These are phyloP conservation scores for Daldinia childiae DNA, from an alignment of 495 filamentous ascomycete species.

Conservation along the genomic window DNA sequence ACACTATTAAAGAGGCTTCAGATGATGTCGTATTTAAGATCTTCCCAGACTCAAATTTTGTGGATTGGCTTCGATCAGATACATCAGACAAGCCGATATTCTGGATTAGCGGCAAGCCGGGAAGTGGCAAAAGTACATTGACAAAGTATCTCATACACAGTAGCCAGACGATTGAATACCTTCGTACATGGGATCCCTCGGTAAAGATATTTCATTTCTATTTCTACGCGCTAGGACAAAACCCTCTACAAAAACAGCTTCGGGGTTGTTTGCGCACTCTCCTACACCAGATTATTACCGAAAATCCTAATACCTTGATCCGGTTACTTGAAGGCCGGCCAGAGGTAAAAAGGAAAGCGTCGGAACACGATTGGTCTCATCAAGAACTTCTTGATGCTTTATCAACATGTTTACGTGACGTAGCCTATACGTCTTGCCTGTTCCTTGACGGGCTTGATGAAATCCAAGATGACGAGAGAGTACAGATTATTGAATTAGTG, in stretches of 20 bases:
- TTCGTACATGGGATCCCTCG: neutral
- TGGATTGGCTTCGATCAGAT: neutral
- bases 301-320: neutral
- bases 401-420: neutral
- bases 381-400: neutral
- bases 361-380: neutral
- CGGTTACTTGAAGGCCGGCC: neutral
- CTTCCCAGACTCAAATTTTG: neutral
- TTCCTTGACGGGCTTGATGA: neutral
- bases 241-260: conserved; percentile 8
- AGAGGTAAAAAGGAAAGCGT: neutral
- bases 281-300: neutral
- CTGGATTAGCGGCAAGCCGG: neutral
- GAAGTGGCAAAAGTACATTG: neutral
- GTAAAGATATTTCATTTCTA: conserved; percentile 14
- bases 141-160: neutral
- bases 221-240: conserved; percentile 19
- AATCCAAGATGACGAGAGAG: neutral
- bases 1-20: neutral
- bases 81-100: neutral
- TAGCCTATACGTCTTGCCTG: neutral
- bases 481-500: neutral
- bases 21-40: neutral
- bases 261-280: conserved; percentile 19
- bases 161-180: conserved; percentile 1